A percentile compares a stretch with the other conserved stretches of the same genome.
These are phyloP conservation scores for Magnusiomyces paraingens DNA, from an alignment of 1,139 yeast species.

Conservation along the genomic window DNA sequence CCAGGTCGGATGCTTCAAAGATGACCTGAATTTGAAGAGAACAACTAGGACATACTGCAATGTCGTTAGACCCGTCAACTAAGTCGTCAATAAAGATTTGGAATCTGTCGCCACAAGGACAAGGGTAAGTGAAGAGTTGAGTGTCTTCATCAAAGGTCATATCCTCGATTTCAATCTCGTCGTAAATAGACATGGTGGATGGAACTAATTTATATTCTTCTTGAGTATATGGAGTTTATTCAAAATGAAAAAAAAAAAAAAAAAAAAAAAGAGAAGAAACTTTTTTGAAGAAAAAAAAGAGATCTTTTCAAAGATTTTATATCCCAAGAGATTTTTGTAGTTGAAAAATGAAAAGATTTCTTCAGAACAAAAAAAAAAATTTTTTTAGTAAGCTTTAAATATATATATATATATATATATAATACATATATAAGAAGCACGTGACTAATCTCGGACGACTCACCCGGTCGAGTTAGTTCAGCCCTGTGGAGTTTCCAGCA, in stretches of 20 bases:
- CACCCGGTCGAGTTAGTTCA: no score
- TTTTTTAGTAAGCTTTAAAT: neutral
- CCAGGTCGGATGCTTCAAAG: slow-evolving; percentile 44
- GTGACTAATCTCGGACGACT: no score
- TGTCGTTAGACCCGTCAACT: slow-evolving; percentile 78
- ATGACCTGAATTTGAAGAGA: slow-evolving; percentile 89
- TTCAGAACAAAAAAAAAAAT: neutral
- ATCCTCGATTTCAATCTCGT: slow-evolving; percentile 94
- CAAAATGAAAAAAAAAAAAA: no score
- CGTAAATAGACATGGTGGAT: slow-evolving; percentile 44
- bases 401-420: no score
- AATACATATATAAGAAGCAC: no score
- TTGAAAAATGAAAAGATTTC: neutral
- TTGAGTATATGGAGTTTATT: neutral
- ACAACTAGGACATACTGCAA: slow-evolving; percentile 96
- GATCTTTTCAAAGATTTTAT: neutral
- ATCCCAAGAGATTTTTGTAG: neutral
- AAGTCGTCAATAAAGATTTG: slow-evolving; percentile 82
- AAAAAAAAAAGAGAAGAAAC: no score
- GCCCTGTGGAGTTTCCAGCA: no score
- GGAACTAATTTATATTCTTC: no score
- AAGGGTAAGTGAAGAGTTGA: slow-evolving; percentile 84
- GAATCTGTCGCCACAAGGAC: slow-evolving; percentile 97
- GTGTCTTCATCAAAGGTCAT: slow-evolving; percentile 80
- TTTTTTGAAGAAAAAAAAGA: no score